Base-by-base conservation (phyloP, 1,284 basidiomycete genomes). In the Earliella scabrosa region DNA sequence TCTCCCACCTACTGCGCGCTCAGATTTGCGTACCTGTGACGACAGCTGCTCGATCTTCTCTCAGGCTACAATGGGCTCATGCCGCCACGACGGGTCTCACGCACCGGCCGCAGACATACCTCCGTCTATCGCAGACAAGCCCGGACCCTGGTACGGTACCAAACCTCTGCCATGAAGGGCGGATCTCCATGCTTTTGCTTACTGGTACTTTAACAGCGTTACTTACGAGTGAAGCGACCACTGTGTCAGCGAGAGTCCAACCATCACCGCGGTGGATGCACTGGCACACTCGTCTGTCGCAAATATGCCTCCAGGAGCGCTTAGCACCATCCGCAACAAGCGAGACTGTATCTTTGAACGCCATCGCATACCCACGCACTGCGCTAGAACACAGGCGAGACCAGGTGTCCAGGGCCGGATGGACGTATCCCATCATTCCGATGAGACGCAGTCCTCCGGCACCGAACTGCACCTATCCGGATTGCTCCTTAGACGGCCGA, bases 391-490 rank as follows among this genome's bases (percentile, higher is more conserved):
- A 52, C 54, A 47, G 48, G 45, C 54, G 54, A 52, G 36, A 45
- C 31, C 45, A 51, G 54, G 48, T 23, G 23, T 44, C 34, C 51
- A 52, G 40, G 45, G 50, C 49, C 43, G 43, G 39, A 36, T 35
- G 29, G 45, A 27, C 34, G 18, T 18, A 31, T 49, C 47, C 46
- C 52, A 52, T 55, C 55, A 58, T 24, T 21, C 32, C 10, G 27
- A n/a, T 20, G 20, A 24, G 31, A 48, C 43, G 48, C 56, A 35
- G 38, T 44, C 31, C 24, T 38, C 55, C 59, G 56, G 59, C 47
- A 50, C 56, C 56, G 56, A 61, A 32, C 27, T 40, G 36, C 35
- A 50, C 53, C 43, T 52, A 58, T 50, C 8, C 41, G 49, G 52
- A 35, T n/a, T 24, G 23, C 24, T 31, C 26, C 43, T 36, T 34